Evolutionary conservation across 495 filamentous ascomycete species (phyloP).

Genomic region (Neurospora pannonica): DNA sequence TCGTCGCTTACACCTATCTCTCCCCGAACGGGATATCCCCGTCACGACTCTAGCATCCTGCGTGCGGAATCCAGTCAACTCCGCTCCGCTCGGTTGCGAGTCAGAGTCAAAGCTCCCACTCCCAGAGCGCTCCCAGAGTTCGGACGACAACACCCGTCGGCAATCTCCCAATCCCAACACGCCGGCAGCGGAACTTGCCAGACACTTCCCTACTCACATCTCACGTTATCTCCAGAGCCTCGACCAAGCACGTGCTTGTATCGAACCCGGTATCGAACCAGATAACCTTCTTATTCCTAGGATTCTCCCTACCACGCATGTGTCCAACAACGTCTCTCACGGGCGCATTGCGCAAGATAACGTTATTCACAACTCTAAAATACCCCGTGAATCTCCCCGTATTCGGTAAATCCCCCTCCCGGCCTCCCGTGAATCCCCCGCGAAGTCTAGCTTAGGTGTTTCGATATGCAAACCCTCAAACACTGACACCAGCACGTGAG

Average conservation of each 20-base stretch:
- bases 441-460: neutral
- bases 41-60: neutral
- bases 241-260: neutral
- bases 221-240: neutral
- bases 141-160: neutral
- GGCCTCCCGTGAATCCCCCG: neutral
- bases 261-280: neutral
- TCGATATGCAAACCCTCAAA: neutral
- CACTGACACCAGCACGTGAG: no score
- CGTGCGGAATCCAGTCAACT: no score
- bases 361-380: neutral
- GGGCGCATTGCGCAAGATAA: neutral
- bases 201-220: neutral
- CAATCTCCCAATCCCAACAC: neutral
- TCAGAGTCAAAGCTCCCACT: neutral
- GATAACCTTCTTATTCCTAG: neutral
- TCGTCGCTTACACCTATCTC: neutral
- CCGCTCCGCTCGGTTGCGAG: neutral
- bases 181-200: neutral
- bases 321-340: neutral
- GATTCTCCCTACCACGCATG: neutral
- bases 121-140: neutral
- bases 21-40: neutral
- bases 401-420: neutral
- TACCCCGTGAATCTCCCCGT: neutral